phyloP scores from a whole-genome alignment of 2,329 filamentous ascomycete species.

The Herpotrichia juniperi region DNA sequence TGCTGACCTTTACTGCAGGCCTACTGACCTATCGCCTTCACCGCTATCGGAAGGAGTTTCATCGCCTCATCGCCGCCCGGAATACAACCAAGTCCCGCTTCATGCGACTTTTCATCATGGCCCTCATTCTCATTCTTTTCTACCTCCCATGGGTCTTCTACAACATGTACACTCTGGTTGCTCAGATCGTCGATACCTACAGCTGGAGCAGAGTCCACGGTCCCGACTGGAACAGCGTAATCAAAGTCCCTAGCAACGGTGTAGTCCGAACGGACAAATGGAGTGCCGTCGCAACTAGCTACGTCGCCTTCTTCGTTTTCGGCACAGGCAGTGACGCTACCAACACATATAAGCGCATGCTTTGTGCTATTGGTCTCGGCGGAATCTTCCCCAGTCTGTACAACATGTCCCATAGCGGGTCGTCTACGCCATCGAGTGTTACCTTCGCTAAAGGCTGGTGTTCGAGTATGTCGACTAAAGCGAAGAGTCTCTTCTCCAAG shows the following conservation, averaged over 20 bases:
- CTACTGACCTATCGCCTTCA: slow-evolving; percentile 66
- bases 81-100: slow-evolving; percentile 66
- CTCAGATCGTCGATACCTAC: slow-evolving; percentile 49
- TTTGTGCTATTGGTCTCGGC: slow-evolving; percentile 32
- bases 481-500: slow-evolving; percentile 31
- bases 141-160: slow-evolving; percentile 61
- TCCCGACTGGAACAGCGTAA: slow-evolving; percentile 56
- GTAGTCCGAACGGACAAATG: slow-evolving; percentile 61
- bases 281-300: slow-evolving; percentile 60
- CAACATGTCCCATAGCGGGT: slow-evolving; percentile 18
- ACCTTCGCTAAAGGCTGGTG: slow-evolving; percentile 24
- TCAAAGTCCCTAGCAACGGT: slow-evolving; percentile 54
- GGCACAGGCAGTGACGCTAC: slow-evolving; percentile 67
- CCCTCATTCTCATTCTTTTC: slow-evolving; percentile 55
- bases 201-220: slow-evolving; percentile 62
- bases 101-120: slow-evolving; percentile 65
- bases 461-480: slow-evolving; percentile 24
- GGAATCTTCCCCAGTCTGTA: slow-evolving; percentile 38
- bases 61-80: slow-evolving; percentile 59
- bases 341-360: slow-evolving; percentile 34
- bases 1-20: slow-evolving; percentile 48
- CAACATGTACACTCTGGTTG: slow-evolving; percentile 47
- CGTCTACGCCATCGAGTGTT: slow-evolving; percentile 20
- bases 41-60: slow-evolving; percentile 65
- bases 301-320: slow-evolving; percentile 67